Base-by-base conservation (phyloP, 805 yeast genomes). In the Zygosaccharomyces bailii region DNA sequence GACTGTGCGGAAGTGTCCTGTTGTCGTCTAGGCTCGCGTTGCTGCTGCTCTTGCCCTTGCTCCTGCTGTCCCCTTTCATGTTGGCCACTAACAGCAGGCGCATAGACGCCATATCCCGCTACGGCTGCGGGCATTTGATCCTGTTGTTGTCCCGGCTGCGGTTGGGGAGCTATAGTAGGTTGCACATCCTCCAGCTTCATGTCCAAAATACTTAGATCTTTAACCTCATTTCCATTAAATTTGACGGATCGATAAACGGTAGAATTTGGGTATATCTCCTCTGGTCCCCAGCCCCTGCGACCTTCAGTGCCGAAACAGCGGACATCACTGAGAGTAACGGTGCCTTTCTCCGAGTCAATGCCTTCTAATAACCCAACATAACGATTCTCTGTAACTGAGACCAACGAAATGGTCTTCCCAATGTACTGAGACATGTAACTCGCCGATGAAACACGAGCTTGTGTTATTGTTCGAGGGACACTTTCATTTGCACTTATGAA, bases 301-400 rank as follows among this genome's bases (percentile, higher is more conserved):
- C 96, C 96, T 66, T 91, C 98, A 16, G 97, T 86, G 44, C 98
- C 99, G 53, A 82, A 82, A 41, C 88, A 80, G 49, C 87, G 75
- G 39, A 91, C 98, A 43, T 80, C 73, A 38, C 76, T 75, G 58
- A 91, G 74, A 4, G 96, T 82, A 40, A 91, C 93, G 2, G 96
- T 88, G 52, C 96, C 86, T 49, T 84, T 85, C 47, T 86, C 90
- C 21, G 96, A 93, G 64, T 88, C 88, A 58, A 93, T 87, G 54
- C 80, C 82, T 53, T 86, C 88, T 60, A 91, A 74, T n/a, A 78
- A 70, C 24, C 99, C 99, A 46, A 88, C 93, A 61, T 91, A 91
- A 52, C 96, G 81, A 50, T 51, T 58, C 19, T 55, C 63, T 4
- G 61, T 59, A 7, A 58, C 59, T 14, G 66, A 60, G 42, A 63